Base-by-base conservation (phyloP, 2,329 filamentous ascomycete genomes). In the Penicillium sp. region DNA sequence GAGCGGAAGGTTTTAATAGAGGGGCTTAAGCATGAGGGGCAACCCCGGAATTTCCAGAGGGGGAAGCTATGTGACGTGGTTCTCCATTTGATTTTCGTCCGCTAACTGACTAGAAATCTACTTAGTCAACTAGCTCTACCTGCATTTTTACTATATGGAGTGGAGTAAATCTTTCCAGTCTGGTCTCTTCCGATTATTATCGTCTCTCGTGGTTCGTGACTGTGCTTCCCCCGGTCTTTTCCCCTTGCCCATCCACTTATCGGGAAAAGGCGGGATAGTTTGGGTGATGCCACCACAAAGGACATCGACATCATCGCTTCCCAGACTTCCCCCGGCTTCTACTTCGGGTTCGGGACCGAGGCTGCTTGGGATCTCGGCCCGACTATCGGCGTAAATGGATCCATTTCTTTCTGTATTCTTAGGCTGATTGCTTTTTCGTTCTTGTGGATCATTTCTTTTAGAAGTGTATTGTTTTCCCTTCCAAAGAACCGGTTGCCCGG, bases 191-290 rank as follows among this genome's bases (percentile, higher is more conserved):
- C 33, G 33, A 12, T 23, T 18, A 37, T 37, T 37, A 9, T 37
- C 33, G 33, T 37, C 33, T 13, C 15, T 12, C 20, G 18, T 37
- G 33, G 20, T 37, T 37, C 15, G 33, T 20, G 15, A 18, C 33
- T 10, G 18, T 37, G 18, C 15, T 37, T 29, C 10, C 9, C 28
- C 15, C 33, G 15, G 18, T 20, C 8, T 12, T 12, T 18, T 32
- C 31, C 18, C 33, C 33, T 10, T 13, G 4, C 48, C 46, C 38
- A 18, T 45, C 38, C 58, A 51, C 46, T 47, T 42, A 39, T 67
- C 66, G 66, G 66, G 53, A 66, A 68, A 68, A 67, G 63, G 64
- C 66, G 66, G 66, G 54, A 55, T 15, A 23, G 1, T 20, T 7
- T 12, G 1, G 12, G 47, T 20, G 31, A 43, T 46, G 47, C 42